Percentiles rank a stretch among this genome's conserved stretches.
Conservation (phyloP, 805 yeast genomes). For the Lachancea fermentati region DNA sequence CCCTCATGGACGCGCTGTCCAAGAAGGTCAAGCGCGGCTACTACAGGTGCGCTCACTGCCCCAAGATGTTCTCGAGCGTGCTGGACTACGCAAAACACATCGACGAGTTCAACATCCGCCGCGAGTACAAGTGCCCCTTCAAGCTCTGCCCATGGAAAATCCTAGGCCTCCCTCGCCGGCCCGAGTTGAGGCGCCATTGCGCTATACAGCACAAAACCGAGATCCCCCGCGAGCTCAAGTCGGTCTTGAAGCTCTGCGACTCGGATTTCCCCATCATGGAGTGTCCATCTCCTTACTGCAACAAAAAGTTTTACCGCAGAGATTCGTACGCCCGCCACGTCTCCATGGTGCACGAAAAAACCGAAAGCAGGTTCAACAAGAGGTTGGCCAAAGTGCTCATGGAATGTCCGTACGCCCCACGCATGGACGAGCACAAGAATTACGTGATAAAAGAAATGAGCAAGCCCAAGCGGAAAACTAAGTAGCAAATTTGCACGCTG, state of each 20-base stretch:
- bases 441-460: constrained; percentile 6
- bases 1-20: constrained; percentile 24
- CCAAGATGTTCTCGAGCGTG: constrained; percentile 35
- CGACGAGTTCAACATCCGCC: constrained; percentile 35
- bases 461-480: constrained; percentile 2
- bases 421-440: constrained; percentile 3
- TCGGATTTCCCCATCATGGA: constrained; percentile 27
- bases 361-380: constrained; percentile 37
- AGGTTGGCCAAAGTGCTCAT: constrained; percentile 25
- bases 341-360: constrained; percentile 43
- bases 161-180: constrained; percentile 43
- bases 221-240: constrained; percentile 23
- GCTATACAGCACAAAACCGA: constrained; percentile 40
- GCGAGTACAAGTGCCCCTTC: constrained; percentile 43
- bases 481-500: no score
- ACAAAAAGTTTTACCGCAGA: constrained; percentile 43
- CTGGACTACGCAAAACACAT: constrained; percentile 39
- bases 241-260: constrained; percentile 25
- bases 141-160: constrained; percentile 44
- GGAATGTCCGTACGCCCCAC: constrained; percentile 18
- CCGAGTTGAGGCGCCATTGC: constrained; percentile 47
- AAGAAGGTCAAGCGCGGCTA: constrained; percentile 38
- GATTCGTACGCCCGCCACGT: constrained; percentile 52
- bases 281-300: constrained; percentile 37
- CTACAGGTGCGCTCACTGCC: constrained; percentile 45